A percentile compares a stretch with the other conserved stretches of the same genome.
Evolutionary conservation across 371 early-diverging fungal species (phyloP).

Genomic region (Rhizopus arrhizus): DNA sequence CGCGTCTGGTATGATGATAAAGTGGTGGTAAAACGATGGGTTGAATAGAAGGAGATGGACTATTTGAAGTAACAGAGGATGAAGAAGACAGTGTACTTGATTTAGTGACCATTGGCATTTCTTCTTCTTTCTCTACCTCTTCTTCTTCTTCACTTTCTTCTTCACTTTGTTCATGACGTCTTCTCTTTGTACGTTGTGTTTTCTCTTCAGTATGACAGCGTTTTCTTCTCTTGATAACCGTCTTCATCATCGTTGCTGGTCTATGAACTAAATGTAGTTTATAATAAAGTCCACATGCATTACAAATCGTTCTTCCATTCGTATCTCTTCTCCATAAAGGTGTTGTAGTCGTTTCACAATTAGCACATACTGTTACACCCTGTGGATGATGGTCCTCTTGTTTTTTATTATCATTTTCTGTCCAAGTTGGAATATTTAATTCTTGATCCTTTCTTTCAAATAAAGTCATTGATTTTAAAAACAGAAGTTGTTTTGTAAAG

Average conservation of each 20-base stretch:
- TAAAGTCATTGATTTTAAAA: not conserved
- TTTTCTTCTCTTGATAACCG: conserved; percentile 60
- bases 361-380: conserved; percentile 55
- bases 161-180: not conserved
- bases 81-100: not conserved
- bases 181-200: conserved; percentile 3
- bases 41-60: conserved; percentile 10
- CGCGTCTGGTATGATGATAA: conserved; percentile 7
- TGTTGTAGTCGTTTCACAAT: conserved; percentile 77
- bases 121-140: conserved; percentile 2
- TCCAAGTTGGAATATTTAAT: not conserved
- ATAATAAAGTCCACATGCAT: conserved; percentile 83
- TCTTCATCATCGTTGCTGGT: conserved; percentile 58
- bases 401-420: conserved; percentile 19
- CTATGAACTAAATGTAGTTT: conserved; percentile 69
- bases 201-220: conserved; percentile 27
- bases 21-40: conserved; percentile 27
- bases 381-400: conserved; percentile 11
- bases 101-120: not conserved
- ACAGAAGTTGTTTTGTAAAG: not conserved
- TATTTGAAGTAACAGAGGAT: not conserved
- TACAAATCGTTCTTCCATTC: conserved; percentile 71
- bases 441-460: conserved; percentile 6
- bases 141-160: conserved; percentile 3
- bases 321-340: conserved; percentile 82